Base-by-base conservation (phyloP, 805 yeast species). In the Blastobotrys muscicola region DNA sequence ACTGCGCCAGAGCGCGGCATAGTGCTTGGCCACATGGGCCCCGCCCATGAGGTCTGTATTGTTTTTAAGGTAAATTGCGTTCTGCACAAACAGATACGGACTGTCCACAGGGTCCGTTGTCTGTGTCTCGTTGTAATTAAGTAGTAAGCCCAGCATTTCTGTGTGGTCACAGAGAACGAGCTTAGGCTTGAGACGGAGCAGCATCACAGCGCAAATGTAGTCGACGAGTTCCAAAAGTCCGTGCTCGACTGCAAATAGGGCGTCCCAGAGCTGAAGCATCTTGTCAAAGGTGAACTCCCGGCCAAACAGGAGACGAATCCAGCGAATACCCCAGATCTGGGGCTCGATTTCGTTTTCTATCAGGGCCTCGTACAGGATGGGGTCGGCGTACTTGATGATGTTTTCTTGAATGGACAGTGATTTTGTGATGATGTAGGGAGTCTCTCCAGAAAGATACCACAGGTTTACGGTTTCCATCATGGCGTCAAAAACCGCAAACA, bases 291-390 rank as follows among this genome's bases (percentile, higher is more conserved):
- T 51, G 45, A 64, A 63, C 47, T 63, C 68, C 11, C 68, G 48
- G 7, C 63, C 56, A 37, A 64, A 62, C 36, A 63, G 45, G 33
- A 63, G 47, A 10, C 67, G 46, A 29, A 63, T 51, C 66, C 66
- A 63, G 16, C 65, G 50, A 5, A 62, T 53, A 2, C 62, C 67
- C 67, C 67, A 62, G 15, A 62, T 53, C 46, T 62, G 67, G 1
- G 67, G 65, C 46, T 62, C 67, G 11, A 62, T 54, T 3, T 47
- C 52, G 23, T 55, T 44, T 10, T 41, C 41, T 12, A 42, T 42
- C 14, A 62, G 46, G 36, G 50, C 48, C 2, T 45, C 42, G 29
- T 55, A 55, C 15, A 63, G 42, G 20, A 50, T 52, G 2, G 64
- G 60, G 43, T 64, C 67, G 10, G 48, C 50, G 2, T 42, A 40